Conservation (phyloP, 2,329 filamentous ascomycete species). For the Colletotrichum godetiae region DNA sequence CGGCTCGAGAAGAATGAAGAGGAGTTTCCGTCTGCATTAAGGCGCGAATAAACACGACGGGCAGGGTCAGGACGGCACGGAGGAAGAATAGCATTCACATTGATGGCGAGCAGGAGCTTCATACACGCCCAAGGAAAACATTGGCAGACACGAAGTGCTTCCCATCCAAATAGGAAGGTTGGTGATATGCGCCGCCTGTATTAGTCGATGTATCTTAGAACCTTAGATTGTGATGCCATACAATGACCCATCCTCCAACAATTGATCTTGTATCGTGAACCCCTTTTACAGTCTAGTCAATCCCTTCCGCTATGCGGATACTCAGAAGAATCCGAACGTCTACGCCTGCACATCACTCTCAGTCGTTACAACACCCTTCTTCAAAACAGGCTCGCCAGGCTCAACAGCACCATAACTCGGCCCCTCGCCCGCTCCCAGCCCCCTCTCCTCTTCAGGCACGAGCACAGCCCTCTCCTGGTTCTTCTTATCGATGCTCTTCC, state of each 20-base stretch:
- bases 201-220: background rate
- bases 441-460: conserved; percentile 19
- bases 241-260: background rate
- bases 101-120: too few species aligned
- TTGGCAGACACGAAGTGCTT: background rate
- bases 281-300: background rate
- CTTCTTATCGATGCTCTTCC: conserved; percentile 57
- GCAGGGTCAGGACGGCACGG: too few species aligned
- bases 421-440: conserved; percentile 25
- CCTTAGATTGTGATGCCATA: background rate
- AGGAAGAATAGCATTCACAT: too few species aligned
- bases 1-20: too few species aligned
- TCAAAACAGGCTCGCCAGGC: background rate
- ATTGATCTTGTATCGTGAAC: background rate
- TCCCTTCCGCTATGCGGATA: background rate
- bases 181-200: background rate
- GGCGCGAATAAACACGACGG: too few species aligned
- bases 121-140: too few species aligned
- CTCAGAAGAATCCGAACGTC: background rate
- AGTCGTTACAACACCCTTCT: conserved; percentile 2
- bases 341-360: background rate
- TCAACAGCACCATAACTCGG: conserved; percentile 68
- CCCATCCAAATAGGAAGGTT: background rate
- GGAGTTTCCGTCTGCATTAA: too few species aligned
- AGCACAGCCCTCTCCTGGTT: conserved; percentile 1